Base-by-base conservation (phyloP, 176 grass and related monocot species). In the Bromus sterilis region DNA sequence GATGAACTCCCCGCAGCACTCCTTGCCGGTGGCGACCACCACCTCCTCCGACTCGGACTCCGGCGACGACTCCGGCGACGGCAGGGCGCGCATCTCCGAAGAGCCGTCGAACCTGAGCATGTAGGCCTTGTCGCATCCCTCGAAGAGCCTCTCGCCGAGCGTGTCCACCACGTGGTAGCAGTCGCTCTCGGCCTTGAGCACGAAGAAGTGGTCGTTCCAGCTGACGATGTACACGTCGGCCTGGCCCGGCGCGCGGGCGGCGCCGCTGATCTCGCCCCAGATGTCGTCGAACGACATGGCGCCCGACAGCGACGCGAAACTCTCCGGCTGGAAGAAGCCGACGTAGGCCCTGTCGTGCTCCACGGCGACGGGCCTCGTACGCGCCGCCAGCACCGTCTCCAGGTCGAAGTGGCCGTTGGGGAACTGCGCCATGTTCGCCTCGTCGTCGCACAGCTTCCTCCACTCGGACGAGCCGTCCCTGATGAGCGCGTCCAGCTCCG, bases 171-270 rank as follows among this genome's bases (percentile, higher is more conserved):
- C 31, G 67, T 90, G 83, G 84, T 91, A 99, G 53, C 86, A 88
- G 82, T 93, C 82, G n/a, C 23, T 36, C 69, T 93, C 91, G 21
- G 86, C 73, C 91, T 95, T 99, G 56, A 99, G 80, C 63, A 95
- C 89, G 76, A 99, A 99, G 85, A 99, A 99, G 86, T 99, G 97
- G 76, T 99, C 97, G 82, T 99, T 99, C 96, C 96, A 99, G 86
- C 93, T 91, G 9, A 99, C 87, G 36, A 99, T 90, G 71, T 93
- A 99, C 53, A 99, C 91, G 66, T 86, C 79, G 0, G 88, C 66
- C 0, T 78, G 44, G 0, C 77, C 80, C 2, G 82, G 66, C 23
- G 48, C 36, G 23, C 76, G 63, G 65, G 11, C 7, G 70, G 11
- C 76, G 11, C 63, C 66, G 44, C 61, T 62, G 40, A 99, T 89